Conservation (phyloP, 345 rosid species). For the Pseudoturritis turrita region DNA sequence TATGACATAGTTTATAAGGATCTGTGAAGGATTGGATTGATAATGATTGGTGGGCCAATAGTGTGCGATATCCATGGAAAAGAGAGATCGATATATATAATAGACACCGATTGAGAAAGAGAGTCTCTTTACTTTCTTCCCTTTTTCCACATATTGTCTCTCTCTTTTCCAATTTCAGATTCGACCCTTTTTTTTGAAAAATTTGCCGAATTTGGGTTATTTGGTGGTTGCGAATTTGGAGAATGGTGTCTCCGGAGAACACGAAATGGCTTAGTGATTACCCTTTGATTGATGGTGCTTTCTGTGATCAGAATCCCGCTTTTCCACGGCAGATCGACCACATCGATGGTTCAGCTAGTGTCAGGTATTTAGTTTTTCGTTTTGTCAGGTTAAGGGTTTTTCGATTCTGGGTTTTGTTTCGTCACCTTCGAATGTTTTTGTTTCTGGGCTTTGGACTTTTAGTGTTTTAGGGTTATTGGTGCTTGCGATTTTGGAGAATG, state of each 20-base stretch:
- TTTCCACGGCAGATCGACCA: conserved; percentile 55
- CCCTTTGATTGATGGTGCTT: conserved; percentile 54
- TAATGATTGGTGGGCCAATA: conserved; percentile 27
- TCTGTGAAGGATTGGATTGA: background rate
- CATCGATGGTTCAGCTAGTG: conserved; percentile 45
- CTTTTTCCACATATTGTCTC: conserved; percentile 14
- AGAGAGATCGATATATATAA: background rate
- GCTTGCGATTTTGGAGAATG: too few relatives aligned
- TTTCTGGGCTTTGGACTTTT: too few relatives aligned
- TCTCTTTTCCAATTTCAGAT: background rate
- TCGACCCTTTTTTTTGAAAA: background rate
- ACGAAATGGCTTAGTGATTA: conserved; percentile 60
- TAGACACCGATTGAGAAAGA: conserved; percentile 6
- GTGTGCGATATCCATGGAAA: conserved; percentile 18
- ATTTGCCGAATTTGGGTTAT: background rate
- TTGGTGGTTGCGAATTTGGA: conserved; percentile 10
- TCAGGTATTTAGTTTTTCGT: conserved; percentile 37
- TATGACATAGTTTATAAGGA: background rate
- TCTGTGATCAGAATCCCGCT: conserved; percentile 41
- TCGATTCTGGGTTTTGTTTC: too few relatives aligned
- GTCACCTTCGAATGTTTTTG: too few relatives aligned
- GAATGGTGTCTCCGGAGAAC: conserved; percentile 75
- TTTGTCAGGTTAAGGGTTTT: too few relatives aligned
- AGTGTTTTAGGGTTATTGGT: too few relatives aligned
- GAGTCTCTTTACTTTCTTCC: background rate